Percentiles rank a stretch among this genome's conserved stretches.
Conservation (phyloP, 2,329 filamentous ascomycete genomes). For the Exophiala mesophila region DNA sequence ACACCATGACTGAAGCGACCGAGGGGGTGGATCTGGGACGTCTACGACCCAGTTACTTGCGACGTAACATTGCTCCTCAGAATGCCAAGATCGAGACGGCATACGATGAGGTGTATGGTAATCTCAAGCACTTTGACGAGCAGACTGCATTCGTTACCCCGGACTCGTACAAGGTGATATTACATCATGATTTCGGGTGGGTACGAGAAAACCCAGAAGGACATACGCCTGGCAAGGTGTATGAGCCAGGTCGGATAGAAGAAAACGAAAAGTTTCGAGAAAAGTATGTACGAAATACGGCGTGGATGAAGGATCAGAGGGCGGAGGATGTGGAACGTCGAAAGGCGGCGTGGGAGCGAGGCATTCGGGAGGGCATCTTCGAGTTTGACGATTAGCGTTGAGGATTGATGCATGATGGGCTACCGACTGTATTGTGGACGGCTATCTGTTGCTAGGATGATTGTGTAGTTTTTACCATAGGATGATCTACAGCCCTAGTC, state of each 20-base stretch:
- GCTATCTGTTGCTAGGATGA: no score
- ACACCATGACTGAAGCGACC: conserved; percentile 81
- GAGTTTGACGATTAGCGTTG: conserved; percentile 22
- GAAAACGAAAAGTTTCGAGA: conserved; percentile 46
- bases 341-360: conserved; percentile 25
- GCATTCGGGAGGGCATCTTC: conserved; percentile 22
- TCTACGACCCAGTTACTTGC: conserved; percentile 64
- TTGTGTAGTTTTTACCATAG: no score
- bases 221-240: conserved; percentile 26
- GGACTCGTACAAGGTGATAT: conserved; percentile 72
- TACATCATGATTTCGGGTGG: conserved; percentile 63
- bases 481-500: no score
- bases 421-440: no score
- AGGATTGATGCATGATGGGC: no score
- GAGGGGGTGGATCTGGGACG: conserved; percentile 65
- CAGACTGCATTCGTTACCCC: conserved; percentile 69
- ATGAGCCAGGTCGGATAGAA: conserved; percentile 34
- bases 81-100: conserved; percentile 61
- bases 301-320: conserved; percentile 47
- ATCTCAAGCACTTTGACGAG: conserved; percentile 60
- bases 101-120: conserved; percentile 51
- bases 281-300: conserved; percentile 50
- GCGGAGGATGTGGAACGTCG: conserved; percentile 44
- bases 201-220: conserved; percentile 32
- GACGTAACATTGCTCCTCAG: conserved; percentile 62